These are phyloP conservation scores for Spergularia azorica DNA, from an alignment of 179 eudicot species.

Conservation along the genomic window DNA sequence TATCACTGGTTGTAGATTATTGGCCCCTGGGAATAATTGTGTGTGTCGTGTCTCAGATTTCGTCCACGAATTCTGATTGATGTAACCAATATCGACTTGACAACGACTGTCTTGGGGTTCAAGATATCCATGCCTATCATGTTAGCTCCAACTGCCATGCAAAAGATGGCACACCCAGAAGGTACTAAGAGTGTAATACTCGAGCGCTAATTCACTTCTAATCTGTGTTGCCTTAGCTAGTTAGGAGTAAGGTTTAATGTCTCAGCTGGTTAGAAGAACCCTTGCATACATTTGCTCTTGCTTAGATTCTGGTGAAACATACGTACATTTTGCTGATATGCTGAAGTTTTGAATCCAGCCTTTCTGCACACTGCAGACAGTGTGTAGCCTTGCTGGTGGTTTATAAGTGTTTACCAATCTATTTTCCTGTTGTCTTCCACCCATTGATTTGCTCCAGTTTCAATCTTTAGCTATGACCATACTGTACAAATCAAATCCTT, in stretches of 20 bases:
- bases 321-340: no score
- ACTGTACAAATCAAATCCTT: no score
- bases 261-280: neutral
- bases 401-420: neutral
- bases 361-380: no score
- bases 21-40: neutral
- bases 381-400: no score
- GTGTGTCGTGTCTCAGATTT: conserved; percentile 33
- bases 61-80: conserved; percentile 53
- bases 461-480: no score
- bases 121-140: conserved; percentile 97
- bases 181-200: conserved; percentile 37
- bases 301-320: no score
- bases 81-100: conserved; percentile 60
- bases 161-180: conserved; percentile 99
- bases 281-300: no score
- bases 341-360: no score
- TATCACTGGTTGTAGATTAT: neutral
- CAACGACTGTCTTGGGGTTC: conserved; percentile 85
- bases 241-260: neutral
- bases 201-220: neutral
- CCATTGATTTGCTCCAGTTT: no score
- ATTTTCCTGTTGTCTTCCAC: no score
- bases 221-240: neutral
- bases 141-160: conserved; percentile 95